Evolutionary conservation across 768 basidiomycete genomes (phyloP).

Genomic region (Neoboletus brunneissimus): DNA sequence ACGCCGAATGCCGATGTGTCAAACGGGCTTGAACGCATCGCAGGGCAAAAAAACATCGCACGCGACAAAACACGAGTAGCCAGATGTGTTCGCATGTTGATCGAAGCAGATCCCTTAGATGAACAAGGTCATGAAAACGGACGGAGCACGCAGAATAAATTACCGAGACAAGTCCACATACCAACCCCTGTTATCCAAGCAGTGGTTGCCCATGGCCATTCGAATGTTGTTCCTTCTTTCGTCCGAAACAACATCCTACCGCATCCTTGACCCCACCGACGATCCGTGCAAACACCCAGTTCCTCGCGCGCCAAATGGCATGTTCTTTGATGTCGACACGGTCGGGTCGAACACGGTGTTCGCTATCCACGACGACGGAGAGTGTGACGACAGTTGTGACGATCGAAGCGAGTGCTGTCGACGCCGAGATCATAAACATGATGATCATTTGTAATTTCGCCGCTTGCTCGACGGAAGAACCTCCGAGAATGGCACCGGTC

Average conservation of each 20-base stretch:
- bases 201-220: slow-evolving; percentile 5
- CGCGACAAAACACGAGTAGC: too few relatives aligned
- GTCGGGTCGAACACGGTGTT: slow-evolving; percentile 63
- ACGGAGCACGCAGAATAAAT: slow-evolving; percentile 2
- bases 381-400: slow-evolving; percentile 60
- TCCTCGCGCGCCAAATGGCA: slow-evolving; percentile 34
- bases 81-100: too few relatives aligned
- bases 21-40: too few relatives aligned
- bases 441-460: slow-evolving; percentile 89
- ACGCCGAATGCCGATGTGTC: too few relatives aligned
- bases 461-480: slow-evolving; percentile 80
- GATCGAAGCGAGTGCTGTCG: slow-evolving; percentile 69
- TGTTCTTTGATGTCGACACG: slow-evolving; percentile 46
- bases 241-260: slow-evolving; percentile 10
- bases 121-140: too few relatives aligned
- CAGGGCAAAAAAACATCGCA: too few relatives aligned
- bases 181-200: slow-evolving; percentile 11
- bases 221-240: background rate
- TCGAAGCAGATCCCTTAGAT: too few relatives aligned
- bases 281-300: slow-evolving; percentile 27
- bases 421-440: slow-evolving; percentile 89
- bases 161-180: background rate
- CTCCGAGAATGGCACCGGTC: slow-evolving; percentile 88
- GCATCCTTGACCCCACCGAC: slow-evolving; percentile 7
- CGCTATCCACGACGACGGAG: slow-evolving; percentile 59